Base-by-base conservation (phyloP, 306 rosid species). In the Cucurbita maxima region DNA sequence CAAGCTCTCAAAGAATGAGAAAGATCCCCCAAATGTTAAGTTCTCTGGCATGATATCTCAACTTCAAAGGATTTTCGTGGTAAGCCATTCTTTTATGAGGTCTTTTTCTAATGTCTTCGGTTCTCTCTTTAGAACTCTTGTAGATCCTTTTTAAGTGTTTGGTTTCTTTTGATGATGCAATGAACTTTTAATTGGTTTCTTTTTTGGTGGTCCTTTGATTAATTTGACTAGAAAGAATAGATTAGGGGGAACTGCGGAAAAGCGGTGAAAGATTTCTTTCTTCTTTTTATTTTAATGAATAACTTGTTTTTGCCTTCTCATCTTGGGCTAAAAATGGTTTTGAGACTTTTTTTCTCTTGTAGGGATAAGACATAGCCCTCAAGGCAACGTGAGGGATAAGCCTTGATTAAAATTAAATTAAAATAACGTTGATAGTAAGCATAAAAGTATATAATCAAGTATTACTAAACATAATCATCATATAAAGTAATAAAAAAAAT, bases 61-160 rank as follows among this genome's bases (percentile, higher is more conserved):
- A 87, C 98, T 93, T 58, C 90, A 87, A 83, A 80, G 97, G 82
- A 85, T 93, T 57, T 86, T 93, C 79, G 61, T 93, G 98, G 98
- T 88, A 90, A 55, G 82, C 34, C 36, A 76, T 83, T 37, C 58
- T 75, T 67, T 76, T 75, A 75, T 69, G 69, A 78, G 67, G 74
- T 58, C 55, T 77, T 74, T 67, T 25, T 50, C 43, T 64, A 20
- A 34, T 18, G 43, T 71, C 79, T 82, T 58, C 13, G 60, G 38
- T 63, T 75, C 47, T 73, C 77, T 44, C 38, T 57, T 44, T 55
- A 11, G 64, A 20, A 55, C 20, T 73, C 15, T 73, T 73, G 11
- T 15, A 6, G 74, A 12, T 8, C 1, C 43, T 8, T 40, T 7
- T 54, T 10, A 6, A 8, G 37, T 38, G 19, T 55, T 16, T 52